Conservation (phyloP, 2,329 filamentous ascomycete genomes). For the Gliomastix tumulicola region DNA sequence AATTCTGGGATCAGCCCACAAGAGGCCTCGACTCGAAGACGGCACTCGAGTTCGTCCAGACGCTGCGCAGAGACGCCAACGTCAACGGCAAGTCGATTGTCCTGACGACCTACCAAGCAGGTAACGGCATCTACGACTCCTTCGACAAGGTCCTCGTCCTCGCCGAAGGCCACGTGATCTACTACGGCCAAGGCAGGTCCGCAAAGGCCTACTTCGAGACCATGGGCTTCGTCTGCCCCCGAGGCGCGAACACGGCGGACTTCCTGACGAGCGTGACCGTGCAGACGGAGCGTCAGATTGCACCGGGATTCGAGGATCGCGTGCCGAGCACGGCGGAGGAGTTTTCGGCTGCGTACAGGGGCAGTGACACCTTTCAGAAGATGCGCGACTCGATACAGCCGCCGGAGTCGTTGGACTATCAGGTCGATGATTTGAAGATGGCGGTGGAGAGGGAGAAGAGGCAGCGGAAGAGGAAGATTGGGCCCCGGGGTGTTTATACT, state of each 20-base stretch:
- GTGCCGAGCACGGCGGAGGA: constrained; percentile 57
- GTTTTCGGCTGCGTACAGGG: constrained; percentile 42
- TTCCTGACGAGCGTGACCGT: constrained; percentile 65
- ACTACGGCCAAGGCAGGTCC: constrained; percentile 53
- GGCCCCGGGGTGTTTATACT: constrained; percentile 13
- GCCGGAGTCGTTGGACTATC: constrained; percentile 18
- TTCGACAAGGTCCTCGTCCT: constrained; percentile 71
- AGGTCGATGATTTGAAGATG: constrained; percentile 34
- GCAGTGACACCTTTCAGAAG: constrained; percentile 22
- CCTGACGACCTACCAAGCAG: constrained; percentile 61
- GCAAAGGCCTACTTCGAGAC: constrained; percentile 61
- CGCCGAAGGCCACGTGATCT: constrained; percentile 59
- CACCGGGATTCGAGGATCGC: constrained; percentile 46
- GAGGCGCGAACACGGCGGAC: constrained; percentile 53
- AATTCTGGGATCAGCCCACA: constrained; percentile 66
- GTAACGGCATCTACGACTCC: constrained; percentile 53
- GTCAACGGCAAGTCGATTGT: constrained; percentile 58
- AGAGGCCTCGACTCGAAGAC: constrained; percentile 64
- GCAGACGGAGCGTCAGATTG: constrained; percentile 51
- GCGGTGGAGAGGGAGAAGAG: constrained; percentile 14
- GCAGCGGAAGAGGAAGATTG: constrained; percentile 8
- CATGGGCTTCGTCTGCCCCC: constrained; percentile 51
- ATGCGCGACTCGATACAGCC: constrained; percentile 14
- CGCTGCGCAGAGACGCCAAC: constrained; percentile 53
- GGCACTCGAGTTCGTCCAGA: constrained; percentile 61